Percentiles rank a stretch among this genome's conserved stretches.
Conservation (phyloP, 352 stramenopile species). For the Phytophthora lateralis region DNA sequence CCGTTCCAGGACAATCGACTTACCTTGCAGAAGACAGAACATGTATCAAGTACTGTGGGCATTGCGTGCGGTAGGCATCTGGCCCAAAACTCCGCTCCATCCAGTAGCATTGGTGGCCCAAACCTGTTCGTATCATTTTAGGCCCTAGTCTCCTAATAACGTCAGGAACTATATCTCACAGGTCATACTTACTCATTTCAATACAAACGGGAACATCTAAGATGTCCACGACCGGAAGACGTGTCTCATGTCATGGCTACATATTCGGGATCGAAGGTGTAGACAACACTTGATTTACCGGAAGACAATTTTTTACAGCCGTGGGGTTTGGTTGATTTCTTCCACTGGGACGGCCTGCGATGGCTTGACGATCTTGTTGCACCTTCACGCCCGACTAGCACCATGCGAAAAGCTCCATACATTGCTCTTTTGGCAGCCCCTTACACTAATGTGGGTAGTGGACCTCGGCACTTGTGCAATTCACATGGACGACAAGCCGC, state of each 20-base stretch:
- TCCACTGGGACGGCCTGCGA: constrained; percentile 20
- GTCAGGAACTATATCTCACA: constrained; percentile 6
- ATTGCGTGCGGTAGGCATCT: constrained; percentile 22
- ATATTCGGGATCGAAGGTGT: constrained; percentile 24
- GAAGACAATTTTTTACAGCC: constrained; percentile 29
- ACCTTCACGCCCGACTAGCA: constrained; percentile 17
- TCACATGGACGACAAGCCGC: constrained; percentile 42
- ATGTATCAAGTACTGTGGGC: constrained; percentile 25
- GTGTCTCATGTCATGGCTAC: constrained; percentile 26
- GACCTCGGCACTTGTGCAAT: constrained; percentile 38
- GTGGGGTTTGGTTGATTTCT: constrained; percentile 35
- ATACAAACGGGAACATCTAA: not conserved
- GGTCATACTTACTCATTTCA: constrained; percentile 4
- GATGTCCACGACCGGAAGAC: not conserved
- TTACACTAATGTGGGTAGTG: constrained; percentile 31
- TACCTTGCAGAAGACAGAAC: constrained; percentile 19
- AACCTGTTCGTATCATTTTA: constrained; percentile 34
- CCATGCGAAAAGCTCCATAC: constrained; percentile 30
- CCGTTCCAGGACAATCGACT: constrained; percentile 13
- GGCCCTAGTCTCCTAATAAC: constrained; percentile 3
- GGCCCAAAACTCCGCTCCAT: constrained; percentile 19
- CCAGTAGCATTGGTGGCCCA: constrained; percentile 20
- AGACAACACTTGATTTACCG: constrained; percentile 34
- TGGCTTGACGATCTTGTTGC: constrained; percentile 28
- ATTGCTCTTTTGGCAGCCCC: constrained; percentile 40